Evolutionary conservation across 352 stramenopile species (phyloP), one percentile per base, ranked within the genome.

Genomic region (Blastocystis sp.): DNA sequence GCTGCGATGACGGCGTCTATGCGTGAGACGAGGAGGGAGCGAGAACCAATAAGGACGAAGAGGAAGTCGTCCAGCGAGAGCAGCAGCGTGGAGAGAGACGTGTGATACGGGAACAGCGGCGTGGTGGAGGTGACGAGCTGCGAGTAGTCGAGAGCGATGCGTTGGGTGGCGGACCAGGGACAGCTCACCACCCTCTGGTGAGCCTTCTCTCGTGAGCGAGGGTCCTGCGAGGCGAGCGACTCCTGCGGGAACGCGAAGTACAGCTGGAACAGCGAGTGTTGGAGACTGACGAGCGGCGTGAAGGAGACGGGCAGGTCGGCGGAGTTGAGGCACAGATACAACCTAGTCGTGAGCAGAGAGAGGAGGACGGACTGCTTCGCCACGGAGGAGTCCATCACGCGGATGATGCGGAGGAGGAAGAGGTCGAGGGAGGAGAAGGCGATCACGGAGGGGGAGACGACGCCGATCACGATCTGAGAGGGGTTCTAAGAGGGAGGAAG

Each of bases 361-460:
- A 29, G 33, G 50, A 60, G 65, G 29, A 31, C n/a, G 33, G 1
- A 85, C 74, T 74, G 31, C 37, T 74, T 74, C 19, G 39, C 13
- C 9, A 74, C 12, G 21, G 26, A 24, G 12, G 63, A 24, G 35
- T 35, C 19, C 26, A 50, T 31, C 19, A 24, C 21, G 1, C 24
- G 59, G 31, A 85, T 33, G 19, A 69, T n/a, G 31, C 55, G 19
- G 3, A 85, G 74, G 59, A 85, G 51, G 55, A 85, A 85, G 45
- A 85, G 33, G 50, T 85, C 74, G 9, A 85, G 45, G 10, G 74
- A 66, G 4, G 74, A 85, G 45, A 69, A 85, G 33, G 74, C 60
- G 51, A 70, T 70, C 19, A 85, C 66, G 35, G 74, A 85, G 35
- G 50, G 59, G 60, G 50, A 69, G 35, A 85, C 31, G 9, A 85